Percentiles rank a stretch among this genome's conserved stretches.
phyloP scores from a whole-genome alignment of 139 green algal genomes.

The Chlamydomonas urium region DNA sequence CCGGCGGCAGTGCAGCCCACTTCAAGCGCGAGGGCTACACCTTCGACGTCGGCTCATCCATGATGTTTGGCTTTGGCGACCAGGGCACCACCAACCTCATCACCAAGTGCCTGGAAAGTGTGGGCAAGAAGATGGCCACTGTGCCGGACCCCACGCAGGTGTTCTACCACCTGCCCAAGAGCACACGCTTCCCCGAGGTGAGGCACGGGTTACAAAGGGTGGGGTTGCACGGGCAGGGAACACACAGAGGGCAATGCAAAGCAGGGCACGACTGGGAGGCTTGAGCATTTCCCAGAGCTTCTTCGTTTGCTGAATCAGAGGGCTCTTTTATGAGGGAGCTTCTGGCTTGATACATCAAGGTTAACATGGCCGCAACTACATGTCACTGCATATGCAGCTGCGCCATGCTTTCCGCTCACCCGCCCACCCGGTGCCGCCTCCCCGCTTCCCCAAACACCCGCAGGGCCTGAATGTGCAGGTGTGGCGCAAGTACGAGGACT shows the following conservation, averaged over 20 bases:
- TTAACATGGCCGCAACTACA: neutral
- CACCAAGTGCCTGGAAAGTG: constrained; percentile 72
- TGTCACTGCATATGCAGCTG: too few relatives aligned
- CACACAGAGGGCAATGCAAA: too few relatives aligned
- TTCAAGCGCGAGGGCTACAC: constrained; percentile 84
- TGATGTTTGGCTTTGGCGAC: constrained; percentile 94
- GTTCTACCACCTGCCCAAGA: constrained; percentile 36
- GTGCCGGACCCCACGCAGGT: constrained; percentile 85
- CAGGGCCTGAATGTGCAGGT: constrained; percentile 76
- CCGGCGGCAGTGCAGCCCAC: constrained; percentile 77
- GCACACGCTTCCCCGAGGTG: neutral
- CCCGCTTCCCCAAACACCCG: constrained; percentile 1
- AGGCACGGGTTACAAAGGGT: neutral
- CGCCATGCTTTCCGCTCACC: too few relatives aligned
- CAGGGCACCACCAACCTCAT: constrained; percentile 90
- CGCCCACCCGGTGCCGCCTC: neutral
- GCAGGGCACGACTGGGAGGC: too few relatives aligned
- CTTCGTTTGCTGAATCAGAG: neutral
- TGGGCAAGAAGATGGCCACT: constrained; percentile 79
- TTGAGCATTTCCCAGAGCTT: too few relatives aligned
- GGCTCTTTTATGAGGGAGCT: neutral
- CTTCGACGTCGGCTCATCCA: constrained; percentile 88
- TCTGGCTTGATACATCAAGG: neutral
- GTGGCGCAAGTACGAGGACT: constrained; percentile 86
- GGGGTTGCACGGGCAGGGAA: too few relatives aligned